These are phyloP conservation scores for Lycium ferocissimum DNA, from an alignment of 257 asterid genomes.

Conservation along the genomic window DNA sequence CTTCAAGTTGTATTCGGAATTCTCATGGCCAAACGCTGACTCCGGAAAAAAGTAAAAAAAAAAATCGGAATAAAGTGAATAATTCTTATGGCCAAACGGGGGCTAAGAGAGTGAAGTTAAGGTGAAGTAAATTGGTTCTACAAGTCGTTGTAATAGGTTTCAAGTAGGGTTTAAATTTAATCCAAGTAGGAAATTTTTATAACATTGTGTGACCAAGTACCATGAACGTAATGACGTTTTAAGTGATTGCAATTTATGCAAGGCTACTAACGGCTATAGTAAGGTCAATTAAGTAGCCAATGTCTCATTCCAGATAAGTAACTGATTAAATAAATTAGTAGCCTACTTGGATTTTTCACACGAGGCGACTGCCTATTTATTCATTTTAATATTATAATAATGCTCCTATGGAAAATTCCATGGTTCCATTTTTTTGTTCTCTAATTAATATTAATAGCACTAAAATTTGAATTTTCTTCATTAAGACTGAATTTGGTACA, in stretches of 20 bases:
- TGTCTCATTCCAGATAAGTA: slow-evolving; percentile 33
- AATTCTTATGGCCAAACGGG: no score
- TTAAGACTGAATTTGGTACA: neutral
- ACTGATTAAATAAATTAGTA: slow-evolving; percentile 35
- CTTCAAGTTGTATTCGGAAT: no score
- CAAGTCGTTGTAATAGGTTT: neutral
- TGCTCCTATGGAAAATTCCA: neutral
- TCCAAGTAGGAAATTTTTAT: neutral
- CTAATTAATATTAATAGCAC: slow-evolving; percentile 5
- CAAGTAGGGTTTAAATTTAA: neutral
- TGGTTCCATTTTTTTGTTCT: neutral
- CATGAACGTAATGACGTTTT: neutral
- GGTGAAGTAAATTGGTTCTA: neutral
- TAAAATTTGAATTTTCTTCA: neutral
- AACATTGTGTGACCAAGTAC: slow-evolving; percentile 14
- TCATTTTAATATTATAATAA: neutral
- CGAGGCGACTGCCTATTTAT: slow-evolving; percentile 37
- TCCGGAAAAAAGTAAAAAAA: no score
- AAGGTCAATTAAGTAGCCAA: slow-evolving; percentile 6
- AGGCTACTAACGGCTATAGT: neutral
- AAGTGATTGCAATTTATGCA: neutral
- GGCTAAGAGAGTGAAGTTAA: slow-evolving; percentile 3
- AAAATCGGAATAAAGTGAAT: no score
- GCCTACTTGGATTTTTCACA: slow-evolving; percentile 15
- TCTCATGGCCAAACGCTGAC: no score